Conservation (phyloP, 306 rosid species). For the Pueraria montana region DNA sequence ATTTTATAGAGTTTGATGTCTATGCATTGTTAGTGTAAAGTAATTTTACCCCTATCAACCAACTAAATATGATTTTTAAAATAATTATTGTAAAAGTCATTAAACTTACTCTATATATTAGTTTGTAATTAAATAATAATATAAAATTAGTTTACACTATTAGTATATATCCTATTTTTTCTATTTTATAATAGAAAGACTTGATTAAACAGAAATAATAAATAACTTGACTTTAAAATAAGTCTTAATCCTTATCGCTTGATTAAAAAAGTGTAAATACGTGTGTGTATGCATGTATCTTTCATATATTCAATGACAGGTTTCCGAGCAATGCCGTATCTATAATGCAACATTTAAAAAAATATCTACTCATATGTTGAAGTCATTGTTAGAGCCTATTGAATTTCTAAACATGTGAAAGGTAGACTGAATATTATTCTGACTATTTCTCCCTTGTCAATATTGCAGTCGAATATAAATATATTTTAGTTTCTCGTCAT, state of each 20-base stretch:
- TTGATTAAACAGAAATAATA: background rate
- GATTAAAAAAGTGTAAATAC: background rate
- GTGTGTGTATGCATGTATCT: background rate
- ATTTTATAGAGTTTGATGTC: too few species aligned
- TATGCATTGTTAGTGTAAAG: too few species aligned
- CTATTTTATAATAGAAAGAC: background rate
- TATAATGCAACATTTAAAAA: constrained; percentile 14
- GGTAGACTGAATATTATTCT: background rate
- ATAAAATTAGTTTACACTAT: too few species aligned
- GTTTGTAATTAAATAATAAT: too few species aligned
- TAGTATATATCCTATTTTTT: too few species aligned
- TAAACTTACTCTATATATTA: too few species aligned
- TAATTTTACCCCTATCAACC: too few species aligned
- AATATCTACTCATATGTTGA: constrained; percentile 6
- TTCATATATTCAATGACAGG: background rate
- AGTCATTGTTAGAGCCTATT: constrained; percentile 17
- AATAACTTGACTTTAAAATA: background rate
- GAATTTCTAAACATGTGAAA: constrained; percentile 36
- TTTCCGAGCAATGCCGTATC: background rate
- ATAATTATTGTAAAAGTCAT: too few species aligned
- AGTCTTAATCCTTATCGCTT: background rate
- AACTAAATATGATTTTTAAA: too few species aligned
- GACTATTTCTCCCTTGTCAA: constrained; percentile 37
- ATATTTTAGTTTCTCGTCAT: background rate
- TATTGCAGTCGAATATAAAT: background rate